Conservation (phyloP, 2,329 filamentous ascomycete genomes). For the Phoma sp. region DNA sequence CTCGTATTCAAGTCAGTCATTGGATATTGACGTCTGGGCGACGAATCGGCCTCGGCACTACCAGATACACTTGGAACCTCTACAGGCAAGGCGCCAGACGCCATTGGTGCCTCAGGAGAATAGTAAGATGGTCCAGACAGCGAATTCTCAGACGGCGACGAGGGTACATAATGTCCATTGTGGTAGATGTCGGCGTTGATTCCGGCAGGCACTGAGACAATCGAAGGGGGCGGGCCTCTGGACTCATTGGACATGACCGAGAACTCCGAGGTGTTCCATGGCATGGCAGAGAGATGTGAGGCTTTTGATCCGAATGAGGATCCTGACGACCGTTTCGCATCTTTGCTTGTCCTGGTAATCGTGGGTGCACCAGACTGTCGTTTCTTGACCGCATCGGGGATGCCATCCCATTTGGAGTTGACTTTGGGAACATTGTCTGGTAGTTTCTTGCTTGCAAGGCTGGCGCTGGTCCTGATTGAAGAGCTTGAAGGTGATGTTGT, state of each 20-base stretch:
- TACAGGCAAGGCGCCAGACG: constrained; percentile 22
- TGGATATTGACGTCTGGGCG: constrained; percentile 9
- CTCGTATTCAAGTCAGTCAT: constrained; percentile 12
- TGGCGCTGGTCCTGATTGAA: constrained; percentile 21
- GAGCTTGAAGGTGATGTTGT: constrained; percentile 17
- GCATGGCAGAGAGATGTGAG: constrained; percentile 15
- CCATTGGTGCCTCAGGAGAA: constrained; percentile 31
- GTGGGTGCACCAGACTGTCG: constrained; percentile 19
- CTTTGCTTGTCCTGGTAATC: constrained; percentile 19
- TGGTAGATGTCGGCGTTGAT: constrained; percentile 16
- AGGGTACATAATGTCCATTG: constrained; percentile 9
- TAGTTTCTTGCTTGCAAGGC: constrained; percentile 50
- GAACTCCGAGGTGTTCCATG: constrained; percentile 26
- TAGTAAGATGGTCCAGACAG: constrained; percentile 37
- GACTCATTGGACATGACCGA: constrained; percentile 34
- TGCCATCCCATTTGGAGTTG: constrained; percentile 61
- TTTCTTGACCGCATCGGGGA: constrained; percentile 51
- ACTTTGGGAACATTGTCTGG: constrained; percentile 58
- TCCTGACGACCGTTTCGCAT: constrained; percentile 21
- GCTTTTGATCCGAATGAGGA: constrained; percentile 23
- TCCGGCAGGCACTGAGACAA: constrained; percentile 28
- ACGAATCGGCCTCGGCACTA: constrained; percentile 8
- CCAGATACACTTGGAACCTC: neutral
- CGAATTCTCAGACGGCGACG: constrained; percentile 29
- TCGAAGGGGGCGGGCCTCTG: constrained; percentile 38